A percentile compares a stretch with the other conserved stretches of the same genome.
Evolutionary conservation across 2,329 filamentous ascomycete genomes (phyloP).

Genomic region (Aureobasidium uvarum): DNA sequence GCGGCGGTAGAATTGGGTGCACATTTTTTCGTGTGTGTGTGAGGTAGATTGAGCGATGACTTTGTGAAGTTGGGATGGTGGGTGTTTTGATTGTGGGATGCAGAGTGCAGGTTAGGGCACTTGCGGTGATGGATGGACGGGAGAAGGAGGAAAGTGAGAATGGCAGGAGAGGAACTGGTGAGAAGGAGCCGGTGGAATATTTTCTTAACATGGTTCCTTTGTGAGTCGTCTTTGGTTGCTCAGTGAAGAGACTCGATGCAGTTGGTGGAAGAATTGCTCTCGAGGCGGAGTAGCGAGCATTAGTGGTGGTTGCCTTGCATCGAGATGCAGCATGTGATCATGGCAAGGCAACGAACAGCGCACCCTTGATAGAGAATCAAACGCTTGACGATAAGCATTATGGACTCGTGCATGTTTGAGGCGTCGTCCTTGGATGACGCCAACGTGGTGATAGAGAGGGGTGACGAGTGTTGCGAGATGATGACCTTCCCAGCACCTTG

Average conservation of each 20-base stretch:
- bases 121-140: too few relatives aligned
- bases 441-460: background rate
- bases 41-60: too few relatives aligned
- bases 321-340: background rate
- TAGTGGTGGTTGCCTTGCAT: background rate
- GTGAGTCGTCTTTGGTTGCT: too few relatives aligned
- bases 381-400: background rate
- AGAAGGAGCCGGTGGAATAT: too few relatives aligned
- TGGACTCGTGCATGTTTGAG: fast-evolving
- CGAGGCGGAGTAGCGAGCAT: background rate
- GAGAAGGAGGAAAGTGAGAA: too few relatives aligned
- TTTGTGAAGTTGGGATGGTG: background rate
- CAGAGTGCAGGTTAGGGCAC: background rate
- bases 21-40: background rate
- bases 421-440: background rate
- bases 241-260: too few relatives aligned
- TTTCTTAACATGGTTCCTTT: too few relatives aligned
- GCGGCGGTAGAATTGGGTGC: background rate
- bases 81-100: background rate
- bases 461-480: background rate
- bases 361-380: background rate
- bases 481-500: background rate
- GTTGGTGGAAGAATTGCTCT: background rate
- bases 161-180: background rate
- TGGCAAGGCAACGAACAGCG: background rate